Base-by-base conservation (phyloP, 805 yeast species). In the Hanseniaspora mollemarum region DNA sequence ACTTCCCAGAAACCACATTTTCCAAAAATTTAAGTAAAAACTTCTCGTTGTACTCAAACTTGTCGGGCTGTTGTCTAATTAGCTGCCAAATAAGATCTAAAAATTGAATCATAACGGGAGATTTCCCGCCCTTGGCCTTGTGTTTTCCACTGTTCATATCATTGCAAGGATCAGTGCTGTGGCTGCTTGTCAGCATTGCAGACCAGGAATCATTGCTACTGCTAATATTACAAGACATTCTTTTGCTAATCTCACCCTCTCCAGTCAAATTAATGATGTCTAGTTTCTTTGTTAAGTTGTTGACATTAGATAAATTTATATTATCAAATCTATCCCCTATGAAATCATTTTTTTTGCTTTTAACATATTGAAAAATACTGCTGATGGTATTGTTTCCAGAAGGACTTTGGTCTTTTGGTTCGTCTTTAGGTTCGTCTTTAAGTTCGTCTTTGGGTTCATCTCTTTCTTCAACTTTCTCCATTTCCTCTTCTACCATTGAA, bases 81-180 rank as follows among this genome's bases (percentile, higher is more conserved):
- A 90, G 61, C 61, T 92, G 98, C 62, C 81, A 87, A 1, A 87
- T 83, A 56, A 92, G 80, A 60, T 92, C 98, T 42, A 92, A 65
- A 65, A 88, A 92, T 61, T 92, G 98, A 59, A 87, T 96, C 67
- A 92, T 90, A 1, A 88, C 77, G 0, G 98, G 98, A 12, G 95
- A 83, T n/a, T 81, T 77, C 50, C 50, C 50, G n/a, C 50, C 50
- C 15, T 46, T 46, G 10, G 39, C 12, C 4, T 39, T 22, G 25
- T 21, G 15, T 33, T 32, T 33, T 40, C 35, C 9, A 21, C 28
- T 33, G 2, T 13, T 40, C n/a, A 22, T 25, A 8, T 33, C 41
- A 10, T 4, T 21, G 8, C 21, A 16, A 15, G 32, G 22, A 2
- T 48, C 28, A 9, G 21, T 33, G 24, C 15, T 39, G 16, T 28